Evolutionary conservation across 2,329 filamentous ascomycete genomes (phyloP), one percentile per base, ranked within the genome.

Genomic region (Epicoccum sorghinum): DNA sequence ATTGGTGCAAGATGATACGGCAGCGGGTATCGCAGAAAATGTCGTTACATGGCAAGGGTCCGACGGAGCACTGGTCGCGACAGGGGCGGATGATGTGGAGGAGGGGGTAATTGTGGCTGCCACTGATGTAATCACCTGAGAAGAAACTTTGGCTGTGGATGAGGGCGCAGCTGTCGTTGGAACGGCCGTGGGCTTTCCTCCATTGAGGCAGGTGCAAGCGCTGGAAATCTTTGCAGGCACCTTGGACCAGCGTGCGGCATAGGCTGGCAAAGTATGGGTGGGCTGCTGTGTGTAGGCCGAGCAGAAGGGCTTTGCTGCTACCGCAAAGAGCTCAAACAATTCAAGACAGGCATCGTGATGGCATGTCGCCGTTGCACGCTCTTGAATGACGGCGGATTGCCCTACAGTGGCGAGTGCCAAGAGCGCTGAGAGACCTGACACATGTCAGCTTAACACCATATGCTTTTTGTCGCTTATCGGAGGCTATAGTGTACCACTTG

Each of bases 1-100:
- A 43, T 76, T 79, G 9, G 82, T 75, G 71, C 85, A 88, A 7
- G 77, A 76, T 5, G 69, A 66, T 8, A 35, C 38, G 24, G 52
- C 52, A 29, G 52, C 41, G 4, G 46, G 32, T 12, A 55, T 66
- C 13, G 29, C 58, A 8, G 60, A 30, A 42, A 61, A 69, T 18
- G 49, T 41, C 7, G 64, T 68, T 18, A 66, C 66, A n/a, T 65
- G 38, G 29, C 66, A 68, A 6, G 41, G 45, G 41, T 60, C 60
- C 5, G 46, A 27, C 5, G 50, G 10, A 6, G 22, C 18, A 12
- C 27, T 47, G n/a, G 58, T 45, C 7, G 36, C 14, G 7, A 29
- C 18, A 4, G 49, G 47, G 10, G 33, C 37, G 27, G 47, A 18
- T 4, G 49, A 32, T 10, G 37, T 37, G 7, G 47, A 4, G 13